These are phyloP conservation scores for Xylaria sp. DNA, from an alignment of 2,329 filamentous ascomycete species.

Conservation along the genomic window DNA sequence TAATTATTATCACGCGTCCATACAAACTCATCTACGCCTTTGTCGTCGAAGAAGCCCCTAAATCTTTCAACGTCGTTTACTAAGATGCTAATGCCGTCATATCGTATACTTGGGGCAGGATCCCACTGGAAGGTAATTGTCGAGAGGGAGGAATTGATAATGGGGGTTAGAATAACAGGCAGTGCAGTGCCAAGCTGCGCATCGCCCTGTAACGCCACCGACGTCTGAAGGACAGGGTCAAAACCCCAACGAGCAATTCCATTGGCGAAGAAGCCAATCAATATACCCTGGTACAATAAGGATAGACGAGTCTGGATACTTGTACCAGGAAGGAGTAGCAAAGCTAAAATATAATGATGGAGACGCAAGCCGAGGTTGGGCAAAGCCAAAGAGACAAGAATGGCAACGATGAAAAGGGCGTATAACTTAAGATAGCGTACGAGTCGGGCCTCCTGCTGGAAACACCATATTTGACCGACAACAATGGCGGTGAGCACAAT, in stretches of 20 bases:
- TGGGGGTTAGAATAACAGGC: slow-evolving; percentile 61
- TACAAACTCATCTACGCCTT: slow-evolving; percentile 62
- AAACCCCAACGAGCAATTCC: slow-evolving; percentile 96
- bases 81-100: slow-evolving; percentile 81
- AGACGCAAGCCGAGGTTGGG: slow-evolving; percentile 84
- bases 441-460: slow-evolving; percentile 86
- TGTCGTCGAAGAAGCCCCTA: slow-evolving; percentile 74
- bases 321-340: slow-evolving; percentile 89
- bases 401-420: slow-evolving; percentile 70
- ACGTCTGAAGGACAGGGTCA: slow-evolving; percentile 86
- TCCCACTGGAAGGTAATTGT: slow-evolving; percentile 73
- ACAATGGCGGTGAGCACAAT: slow-evolving; percentile 75
- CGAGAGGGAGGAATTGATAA: slow-evolving; percentile 64
- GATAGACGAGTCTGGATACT: slow-evolving; percentile 87
- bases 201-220: slow-evolving; percentile 75
- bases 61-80: slow-evolving; percentile 89
- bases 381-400: slow-evolving; percentile 76
- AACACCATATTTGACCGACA: slow-evolving; percentile 82
- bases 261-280: slow-evolving; percentile 93
- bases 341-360: slow-evolving; percentile 92
- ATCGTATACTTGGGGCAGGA: slow-evolving; percentile 60
- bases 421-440: slow-evolving; percentile 83
- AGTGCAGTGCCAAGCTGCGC: slow-evolving; percentile 71
- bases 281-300: slow-evolving; percentile 87
- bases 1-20: slow-evolving; percentile 65